phyloP scores from a whole-genome alignment of 257 asterid species.

The Solanum chaucha region DNA sequence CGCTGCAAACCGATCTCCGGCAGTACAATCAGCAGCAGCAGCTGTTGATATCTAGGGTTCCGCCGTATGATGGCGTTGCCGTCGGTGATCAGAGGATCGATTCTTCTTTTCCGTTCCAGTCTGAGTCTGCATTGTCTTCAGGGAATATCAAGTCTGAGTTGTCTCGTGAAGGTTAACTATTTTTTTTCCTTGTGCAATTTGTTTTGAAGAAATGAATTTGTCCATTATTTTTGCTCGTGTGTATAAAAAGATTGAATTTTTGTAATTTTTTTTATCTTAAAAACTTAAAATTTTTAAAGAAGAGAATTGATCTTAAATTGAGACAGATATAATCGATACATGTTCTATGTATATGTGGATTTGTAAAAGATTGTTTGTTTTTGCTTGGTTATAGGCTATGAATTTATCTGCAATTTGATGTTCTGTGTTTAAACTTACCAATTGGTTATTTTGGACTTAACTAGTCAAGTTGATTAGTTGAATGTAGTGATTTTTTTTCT shows the following conservation, averaged over 20 bases:
- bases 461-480: not conserved
- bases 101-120: constrained; percentile 12
- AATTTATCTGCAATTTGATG: not conserved
- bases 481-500: not conserved
- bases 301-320: not conserved
- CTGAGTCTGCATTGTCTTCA: constrained; percentile 23
- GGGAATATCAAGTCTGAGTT: constrained; percentile 41
- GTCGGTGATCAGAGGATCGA: constrained; percentile 21
- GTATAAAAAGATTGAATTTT: not conserved
- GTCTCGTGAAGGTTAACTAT: constrained; percentile 52
- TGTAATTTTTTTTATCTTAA: not conserved
- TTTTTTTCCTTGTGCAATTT: not conserved
- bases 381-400: not conserved
- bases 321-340: not conserved
- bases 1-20: constrained; percentile 85
- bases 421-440: not conserved
- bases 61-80: constrained; percentile 17
- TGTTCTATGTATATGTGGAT: not conserved
- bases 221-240: not conserved
- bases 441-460: not conserved
- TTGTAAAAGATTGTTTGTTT: not conserved
- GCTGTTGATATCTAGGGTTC: constrained; percentile 37
- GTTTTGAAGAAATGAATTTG: not conserved
- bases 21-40: constrained; percentile 50
- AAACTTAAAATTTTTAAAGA: not conserved